Percentiles rank a stretch among this genome's conserved stretches.
Conservation (phyloP, 257 asterid species). For the Ehretia macrophylla region DNA sequence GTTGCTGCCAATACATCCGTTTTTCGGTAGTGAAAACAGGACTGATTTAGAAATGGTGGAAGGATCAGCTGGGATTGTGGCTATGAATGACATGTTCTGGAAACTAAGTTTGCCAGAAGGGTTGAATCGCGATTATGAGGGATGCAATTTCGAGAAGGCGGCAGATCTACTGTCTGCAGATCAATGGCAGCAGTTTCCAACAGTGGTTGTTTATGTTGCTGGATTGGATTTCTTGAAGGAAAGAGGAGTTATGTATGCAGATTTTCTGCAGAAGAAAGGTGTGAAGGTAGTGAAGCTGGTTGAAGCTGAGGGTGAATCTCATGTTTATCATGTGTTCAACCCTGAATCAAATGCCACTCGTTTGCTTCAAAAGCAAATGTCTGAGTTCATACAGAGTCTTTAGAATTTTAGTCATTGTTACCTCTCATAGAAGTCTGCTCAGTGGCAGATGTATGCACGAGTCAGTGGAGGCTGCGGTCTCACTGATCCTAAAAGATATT, state of each 20-base stretch:
- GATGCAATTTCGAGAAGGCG: conserved; percentile 53
- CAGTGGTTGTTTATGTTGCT: conserved; percentile 54
- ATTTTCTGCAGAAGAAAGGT: conserved; percentile 48
- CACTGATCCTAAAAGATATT: too few species aligned
- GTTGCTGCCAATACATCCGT: conserved; percentile 64
- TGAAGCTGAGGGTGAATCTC: conserved; percentile 53
- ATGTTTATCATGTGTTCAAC: conserved; percentile 56
- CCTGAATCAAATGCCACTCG: conserved; percentile 58
- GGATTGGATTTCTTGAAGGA: conserved; percentile 71
- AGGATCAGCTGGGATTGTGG: conserved; percentile 33
- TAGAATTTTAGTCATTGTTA: conserved; percentile 5
- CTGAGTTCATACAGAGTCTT: conserved; percentile 33
- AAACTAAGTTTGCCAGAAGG: conserved; percentile 64
- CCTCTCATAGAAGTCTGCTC: background rate
- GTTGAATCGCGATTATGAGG: conserved; percentile 44
- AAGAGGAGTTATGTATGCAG: conserved; percentile 62
- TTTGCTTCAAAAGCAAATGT: conserved; percentile 51
- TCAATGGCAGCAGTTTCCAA: conserved; percentile 52
- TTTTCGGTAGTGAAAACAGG: conserved; percentile 54
- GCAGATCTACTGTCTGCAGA: conserved; percentile 7
- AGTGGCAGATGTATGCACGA: too few species aligned
- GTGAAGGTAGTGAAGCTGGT: conserved; percentile 49
- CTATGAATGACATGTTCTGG: conserved; percentile 75
- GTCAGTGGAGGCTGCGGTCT: too few species aligned
- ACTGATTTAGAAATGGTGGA: conserved; percentile 46